Evolutionary conservation across 139 green algal genomes (phyloP), one percentile per base, ranked within the genome.

Genomic region (Ettlia oleoabundans): DNA sequence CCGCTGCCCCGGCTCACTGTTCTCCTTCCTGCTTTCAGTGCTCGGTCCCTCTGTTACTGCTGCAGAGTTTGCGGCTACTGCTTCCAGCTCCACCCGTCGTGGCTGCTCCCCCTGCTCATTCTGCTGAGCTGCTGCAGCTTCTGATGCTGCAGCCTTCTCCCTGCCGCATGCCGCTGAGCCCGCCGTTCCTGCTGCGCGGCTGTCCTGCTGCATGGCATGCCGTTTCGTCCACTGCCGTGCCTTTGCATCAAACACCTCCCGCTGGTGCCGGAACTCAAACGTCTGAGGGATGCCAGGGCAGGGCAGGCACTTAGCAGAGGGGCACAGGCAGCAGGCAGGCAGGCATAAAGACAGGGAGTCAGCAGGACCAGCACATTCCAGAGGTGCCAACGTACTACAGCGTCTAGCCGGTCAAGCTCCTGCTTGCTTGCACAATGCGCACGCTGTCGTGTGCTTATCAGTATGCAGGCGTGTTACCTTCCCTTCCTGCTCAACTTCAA

Each of bases 241-340:
- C 70, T 86, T 88, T 5, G 78, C 67, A 22, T 90, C 82, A 71
- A 90, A 90, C 42, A 74, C 61, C 62, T 58, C 58, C 2, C 86
- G 76, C 80, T 90, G 65, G 69, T 86, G 83, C 63, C 69, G 80
- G 78, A 82, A 90, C 76, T 90, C 70, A 0, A 77, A 37, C 26
- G 85, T 89, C 85, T 89, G 82, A 47, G 35, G 71, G 58, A 79
- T 65, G 52, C 55, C 28, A 9, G 47, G 47, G 47, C 10, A 15
- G 47, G 47, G 47, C 47, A 58, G 47, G 47, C 47, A n/a, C n/a
- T n/a, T 58, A 15, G 47, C 47, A 58, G 47, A 58, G 10, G 13
- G 15, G 47, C 13, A 58, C 47, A 15, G 47, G 47, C 47, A 15
- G 47, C 47, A 10, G n/a, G n/a, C n/a, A n/a, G n/a, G n/a, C n/a